Base-by-base conservation (phyloP, 2,329 filamentous ascomycete genomes). In the Colletotrichum tamarilloi region DNA sequence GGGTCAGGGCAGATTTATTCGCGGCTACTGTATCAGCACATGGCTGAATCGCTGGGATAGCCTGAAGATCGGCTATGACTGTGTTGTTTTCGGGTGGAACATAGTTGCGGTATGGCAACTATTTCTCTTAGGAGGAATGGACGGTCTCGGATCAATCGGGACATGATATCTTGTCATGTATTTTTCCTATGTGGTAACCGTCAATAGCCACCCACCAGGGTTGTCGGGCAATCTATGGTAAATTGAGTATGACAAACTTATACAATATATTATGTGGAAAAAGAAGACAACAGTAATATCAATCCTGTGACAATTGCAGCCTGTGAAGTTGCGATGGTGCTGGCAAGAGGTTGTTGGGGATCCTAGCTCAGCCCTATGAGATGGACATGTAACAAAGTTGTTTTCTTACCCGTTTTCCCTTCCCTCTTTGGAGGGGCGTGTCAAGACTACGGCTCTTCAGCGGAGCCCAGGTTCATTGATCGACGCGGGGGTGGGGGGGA, bases 381-480 rank as follows among this genome's bases (percentile, higher is more conserved):
- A 55, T 22, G 24, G 22, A 28, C 53, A 16, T 49, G 42, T n/a
- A 26, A 24, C 22, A 42, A 42, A 19, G 38, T 49, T 49, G 42
- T 49, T n/a, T 49, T 22, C 42, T 49, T 49, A 8, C 42, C 42
- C 42, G 19, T 58, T 67, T 49, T 42, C 26, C 53, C 26, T 49
- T 62, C 26, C 53, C 26, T 56, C 53, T 28, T 56, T 28, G 58
- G 66, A 68, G 66, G 66, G 66, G 66, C 55, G 57, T 55, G 66
- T 55, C 57, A 42, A 42, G 14, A 42, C 38, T 42, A 42, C 38
- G 26, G 70, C 46, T 67, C 63, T 57, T 55, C 55, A 59, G 70
- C 59, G 59, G 70, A 72, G 59, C 59, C 46, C 30, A 42, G 52
- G 52, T 26, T 57, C 42, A 26, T 59, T 69, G 70, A 72, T 72